These are phyloP conservation scores for Linnemannia exigua DNA, from an alignment of 192 early-diverging fungal species.

Conservation along the genomic window DNA sequence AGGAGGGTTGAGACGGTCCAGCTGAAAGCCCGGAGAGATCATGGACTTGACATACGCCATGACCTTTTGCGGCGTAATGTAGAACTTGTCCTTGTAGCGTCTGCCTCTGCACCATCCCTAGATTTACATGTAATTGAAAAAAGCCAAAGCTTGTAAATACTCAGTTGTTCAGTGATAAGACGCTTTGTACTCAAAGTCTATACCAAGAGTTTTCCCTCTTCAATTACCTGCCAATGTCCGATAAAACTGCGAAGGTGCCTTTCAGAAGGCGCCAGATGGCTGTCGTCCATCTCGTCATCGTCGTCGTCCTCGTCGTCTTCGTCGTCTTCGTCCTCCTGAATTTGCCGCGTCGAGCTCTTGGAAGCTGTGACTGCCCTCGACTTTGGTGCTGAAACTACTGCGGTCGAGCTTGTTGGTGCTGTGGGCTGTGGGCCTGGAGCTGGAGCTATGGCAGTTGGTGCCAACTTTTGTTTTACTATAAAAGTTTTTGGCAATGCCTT, in stretches of 20 bases:
- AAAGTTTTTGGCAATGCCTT: neutral
- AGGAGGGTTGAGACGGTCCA: constrained; percentile 1
- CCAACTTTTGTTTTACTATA: neutral
- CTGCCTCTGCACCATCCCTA: constrained; percentile 6
- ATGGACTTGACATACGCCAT: neutral
- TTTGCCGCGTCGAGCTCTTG: neutral
- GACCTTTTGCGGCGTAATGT: neutral
- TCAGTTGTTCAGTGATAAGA: neutral
- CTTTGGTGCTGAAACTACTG: neutral
- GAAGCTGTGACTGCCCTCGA: neutral
- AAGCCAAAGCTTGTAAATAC: neutral
- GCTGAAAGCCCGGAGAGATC: neutral
- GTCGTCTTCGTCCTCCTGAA: neutral
- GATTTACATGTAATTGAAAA: neutral
- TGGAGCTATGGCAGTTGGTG: neutral
- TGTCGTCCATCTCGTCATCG: neutral
- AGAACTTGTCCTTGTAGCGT: constrained; percentile 1
- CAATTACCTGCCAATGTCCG: neutral
- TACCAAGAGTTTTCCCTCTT: neutral
- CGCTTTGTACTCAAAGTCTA: neutral
- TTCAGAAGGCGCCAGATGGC: neutral
- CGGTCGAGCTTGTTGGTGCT: neutral
- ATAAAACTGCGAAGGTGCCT: neutral
- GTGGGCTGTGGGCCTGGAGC: no score
- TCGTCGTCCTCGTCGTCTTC: constrained; percentile 1